A percentile compares a stretch with the other conserved stretches of the same genome.
Evolutionary conservation across 768 basidiomycete species (phyloP).

Genomic region (Russula brevipes): DNA sequence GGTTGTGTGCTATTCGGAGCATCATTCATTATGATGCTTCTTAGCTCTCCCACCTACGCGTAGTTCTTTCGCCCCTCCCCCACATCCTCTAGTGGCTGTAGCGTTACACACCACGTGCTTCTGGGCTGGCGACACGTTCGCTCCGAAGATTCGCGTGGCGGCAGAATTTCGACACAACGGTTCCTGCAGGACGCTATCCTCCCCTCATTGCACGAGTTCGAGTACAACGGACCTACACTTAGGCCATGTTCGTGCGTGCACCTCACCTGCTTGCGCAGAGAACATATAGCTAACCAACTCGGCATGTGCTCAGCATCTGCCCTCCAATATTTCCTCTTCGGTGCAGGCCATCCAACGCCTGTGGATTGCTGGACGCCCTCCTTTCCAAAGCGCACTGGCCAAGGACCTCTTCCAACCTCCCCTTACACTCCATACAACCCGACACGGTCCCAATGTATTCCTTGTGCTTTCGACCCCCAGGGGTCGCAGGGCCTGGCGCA

Average conservation of each 20-base stretch:
- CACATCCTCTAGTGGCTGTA: not conserved
- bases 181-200: conserved; percentile 78
- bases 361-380: conserved; percentile 81
- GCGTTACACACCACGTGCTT: conserved; percentile 66
- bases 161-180: conserved; percentile 62
- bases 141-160: conserved; percentile 62
- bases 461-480: conserved; percentile 55
- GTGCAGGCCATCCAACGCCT: conserved; percentile 74
- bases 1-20: conserved; percentile 68
- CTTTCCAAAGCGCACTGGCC: conserved; percentile 65
- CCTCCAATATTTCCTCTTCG: conserved; percentile 87
- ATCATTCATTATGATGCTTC: conserved; percentile 72
- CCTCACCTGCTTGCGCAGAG: not conserved
- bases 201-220: conserved; percentile 74
- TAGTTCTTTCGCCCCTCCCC: conserved; percentile 62
- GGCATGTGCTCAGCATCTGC: conserved; percentile 57
- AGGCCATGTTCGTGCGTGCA: conserved; percentile 60
- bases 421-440: too few species aligned
- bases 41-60: conserved; percentile 75
- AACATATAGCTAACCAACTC: not conserved
- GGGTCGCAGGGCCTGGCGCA: conserved; percentile 61
- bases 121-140: conserved; percentile 87
- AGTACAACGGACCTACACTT: conserved; percentile 96
- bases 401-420: conserved; percentile 36
- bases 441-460: too few species aligned